Conservation (phyloP, 2,329 filamentous ascomycete species). For the Pseudogymnoascus sp. region DNA sequence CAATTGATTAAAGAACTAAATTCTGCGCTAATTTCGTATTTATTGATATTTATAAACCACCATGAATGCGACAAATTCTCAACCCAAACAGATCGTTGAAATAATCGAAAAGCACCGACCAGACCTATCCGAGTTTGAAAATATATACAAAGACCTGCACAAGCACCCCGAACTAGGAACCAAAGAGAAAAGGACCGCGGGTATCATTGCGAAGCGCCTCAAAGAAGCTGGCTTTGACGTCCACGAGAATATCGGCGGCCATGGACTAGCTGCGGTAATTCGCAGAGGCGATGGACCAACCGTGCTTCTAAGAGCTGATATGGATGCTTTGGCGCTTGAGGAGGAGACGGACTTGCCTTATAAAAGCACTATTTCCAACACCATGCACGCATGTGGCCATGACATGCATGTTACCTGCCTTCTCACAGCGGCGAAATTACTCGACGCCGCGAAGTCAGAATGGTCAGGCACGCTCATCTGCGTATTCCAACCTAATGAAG, state of each 20-base stretch:
- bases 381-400: constrained; percentile 38
- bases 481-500: constrained; percentile 52
- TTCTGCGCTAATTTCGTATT: background rate
- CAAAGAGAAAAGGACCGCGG: background rate
- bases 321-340: background rate
- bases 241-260: constrained; percentile 1
- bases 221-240: background rate
- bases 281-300: background rate
- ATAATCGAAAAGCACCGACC: background rate
- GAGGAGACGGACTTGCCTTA: background rate
- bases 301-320: background rate
- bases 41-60: background rate
- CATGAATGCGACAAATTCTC: background rate
- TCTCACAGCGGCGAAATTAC: constrained; percentile 38
- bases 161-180: constrained; percentile 1
- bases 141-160: background rate
- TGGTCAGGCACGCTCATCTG: constrained; percentile 50
- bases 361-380: background rate
- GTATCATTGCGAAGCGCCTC: background rate
- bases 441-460: constrained; percentile 32
- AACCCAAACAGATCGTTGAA: background rate
- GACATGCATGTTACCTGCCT: constrained; percentile 46
- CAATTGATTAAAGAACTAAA: background rate
- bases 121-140: background rate
- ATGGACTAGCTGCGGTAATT: background rate